Percentiles rank a stretch among this genome's conserved stretches.
Evolutionary conservation across 176 grass and related monocot genomes (phyloP).

Genomic region (Carex scoparia): DNA sequence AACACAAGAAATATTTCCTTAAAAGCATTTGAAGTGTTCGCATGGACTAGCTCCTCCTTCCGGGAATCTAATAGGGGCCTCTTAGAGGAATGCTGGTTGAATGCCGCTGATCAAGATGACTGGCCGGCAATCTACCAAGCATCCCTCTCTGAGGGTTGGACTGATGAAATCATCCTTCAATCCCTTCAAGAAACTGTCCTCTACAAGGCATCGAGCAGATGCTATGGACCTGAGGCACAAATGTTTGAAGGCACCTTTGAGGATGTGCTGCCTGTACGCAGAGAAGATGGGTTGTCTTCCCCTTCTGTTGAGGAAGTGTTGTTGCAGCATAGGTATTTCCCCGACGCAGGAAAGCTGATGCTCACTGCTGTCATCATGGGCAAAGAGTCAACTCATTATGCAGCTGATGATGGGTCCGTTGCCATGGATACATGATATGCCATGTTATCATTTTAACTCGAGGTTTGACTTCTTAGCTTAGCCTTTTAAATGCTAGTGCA

Average conservation of each 20-base stretch:
- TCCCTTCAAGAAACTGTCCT: slow-evolving; percentile 47
- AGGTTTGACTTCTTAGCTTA: background rate
- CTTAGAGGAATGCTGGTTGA: slow-evolving; percentile 80
- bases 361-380: slow-evolving; percentile 66
- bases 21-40: slow-evolving; percentile 95
- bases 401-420: slow-evolving; percentile 29
- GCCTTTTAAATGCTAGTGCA: background rate
- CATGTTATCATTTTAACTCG: background rate
- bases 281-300: slow-evolving; percentile 39
- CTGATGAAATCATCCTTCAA: slow-evolving; percentile 55
- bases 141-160: slow-evolving; percentile 70
- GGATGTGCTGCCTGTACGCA: slow-evolving; percentile 65
- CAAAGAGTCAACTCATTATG: slow-evolving; percentile 34
- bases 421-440: slow-evolving; percentile 41
- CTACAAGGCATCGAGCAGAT: slow-evolving; percentile 60
- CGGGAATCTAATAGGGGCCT: slow-evolving; percentile 61
- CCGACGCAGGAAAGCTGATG: slow-evolving; percentile 92
- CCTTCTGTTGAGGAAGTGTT: slow-evolving; percentile 76
- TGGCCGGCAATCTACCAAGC: slow-evolving; percentile 56
- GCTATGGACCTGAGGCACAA: slow-evolving; percentile 51
- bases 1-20: slow-evolving; percentile 43
- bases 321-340: slow-evolving; percentile 73
- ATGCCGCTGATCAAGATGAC: slow-evolving; percentile 74
- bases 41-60: slow-evolving; percentile 74
- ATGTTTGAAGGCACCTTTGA: slow-evolving; percentile 62